Evolutionary conservation across 495 filamentous ascomycete species (phyloP).

Genomic region (Parmelia sp.): DNA sequence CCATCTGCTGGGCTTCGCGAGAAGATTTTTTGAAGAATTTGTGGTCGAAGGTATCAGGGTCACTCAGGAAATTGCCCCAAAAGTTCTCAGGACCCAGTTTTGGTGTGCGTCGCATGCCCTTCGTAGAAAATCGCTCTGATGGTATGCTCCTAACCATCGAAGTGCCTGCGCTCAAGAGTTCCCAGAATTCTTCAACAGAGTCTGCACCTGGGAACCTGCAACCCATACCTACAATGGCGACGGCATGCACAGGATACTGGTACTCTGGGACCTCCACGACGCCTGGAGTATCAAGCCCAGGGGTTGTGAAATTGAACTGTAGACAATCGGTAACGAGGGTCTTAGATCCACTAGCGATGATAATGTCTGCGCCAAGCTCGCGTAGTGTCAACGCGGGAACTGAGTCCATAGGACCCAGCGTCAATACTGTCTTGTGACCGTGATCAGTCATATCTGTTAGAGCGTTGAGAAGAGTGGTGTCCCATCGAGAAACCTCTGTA

Average conservation of each 20-base stretch:
- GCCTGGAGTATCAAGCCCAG: no score
- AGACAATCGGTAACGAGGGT: no score
- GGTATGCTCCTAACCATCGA: background rate
- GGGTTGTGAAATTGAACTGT: no score
- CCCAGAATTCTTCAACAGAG: background rate
- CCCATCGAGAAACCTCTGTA: no score
- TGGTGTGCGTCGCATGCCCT: background rate
- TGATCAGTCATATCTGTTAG: no score
- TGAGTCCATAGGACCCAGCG: no score
- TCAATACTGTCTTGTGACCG: no score
- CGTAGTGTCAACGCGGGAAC: no score
- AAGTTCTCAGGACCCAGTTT: background rate
- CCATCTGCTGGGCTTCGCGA: slow-evolving; percentile 42
- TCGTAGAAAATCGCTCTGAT: background rate
- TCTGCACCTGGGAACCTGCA: background rate
- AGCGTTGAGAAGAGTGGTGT: no score
- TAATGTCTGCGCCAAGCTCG: no score
- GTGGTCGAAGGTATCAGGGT: slow-evolving; percentile 41
- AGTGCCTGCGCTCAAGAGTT: background rate
- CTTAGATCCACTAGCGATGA: no score
- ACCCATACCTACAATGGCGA: background rate
- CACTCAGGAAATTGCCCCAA: slow-evolving; percentile 30
- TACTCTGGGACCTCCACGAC: no score
- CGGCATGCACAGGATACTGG: background rate
- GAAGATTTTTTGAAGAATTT: slow-evolving; percentile 46